Evolutionary conservation across 2,329 filamentous ascomycete genomes (phyloP).

Genomic region (Penicillium sp.): DNA sequence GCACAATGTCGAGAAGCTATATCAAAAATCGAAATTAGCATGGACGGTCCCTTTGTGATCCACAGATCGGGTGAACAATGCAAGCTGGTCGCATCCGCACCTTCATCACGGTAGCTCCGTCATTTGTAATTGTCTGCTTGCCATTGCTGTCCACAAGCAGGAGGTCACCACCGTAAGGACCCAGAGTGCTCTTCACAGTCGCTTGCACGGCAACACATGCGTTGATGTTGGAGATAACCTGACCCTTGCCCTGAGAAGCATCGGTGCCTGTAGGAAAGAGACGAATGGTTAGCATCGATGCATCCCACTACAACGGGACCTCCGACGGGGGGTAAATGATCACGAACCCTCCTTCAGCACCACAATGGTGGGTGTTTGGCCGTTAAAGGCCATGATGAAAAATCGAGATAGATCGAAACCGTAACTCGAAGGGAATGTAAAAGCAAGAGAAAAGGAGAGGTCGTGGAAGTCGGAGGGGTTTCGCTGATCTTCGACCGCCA

Average conservation of each 20-base stretch:
- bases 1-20: slow-evolving; percentile 94
- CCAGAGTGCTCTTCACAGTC: slow-evolving; percentile 93
- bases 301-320: slow-evolving; percentile 19
- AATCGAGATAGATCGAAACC: slow-evolving; percentile 23
- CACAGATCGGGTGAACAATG: neutral
- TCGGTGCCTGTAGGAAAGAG: slow-evolving; percentile 72
- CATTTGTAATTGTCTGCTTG: slow-evolving; percentile 96
- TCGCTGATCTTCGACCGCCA: slow-evolving; percentile 36
- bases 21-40: slow-evolving; percentile 6
- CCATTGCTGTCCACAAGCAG: slow-evolving; percentile 96
- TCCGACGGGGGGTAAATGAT: slow-evolving; percentile 24
- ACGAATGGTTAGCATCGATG: slow-evolving; percentile 26
- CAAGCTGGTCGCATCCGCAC: slow-evolving; percentile 45
- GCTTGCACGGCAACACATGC: slow-evolving; percentile 93
- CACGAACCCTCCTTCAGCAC: slow-evolving; percentile 91
- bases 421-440: slow-evolving; percentile 15
- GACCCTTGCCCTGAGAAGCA: slow-evolving; percentile 92
- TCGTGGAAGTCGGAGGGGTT: slow-evolving; percentile 32
- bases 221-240: slow-evolving; percentile 98
- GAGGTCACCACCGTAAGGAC: slow-evolving; percentile 94
- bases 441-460: slow-evolving; percentile 27
- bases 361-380: slow-evolving; percentile 96
- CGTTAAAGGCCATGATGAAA: slow-evolving; percentile 84
- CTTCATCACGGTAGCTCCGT: slow-evolving; percentile 99
- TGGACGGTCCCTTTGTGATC: neutral